These are phyloP conservation scores for Infundibulicybe gibba DNA, from an alignment of 768 basidiomycete genomes.

Conservation along the genomic window DNA sequence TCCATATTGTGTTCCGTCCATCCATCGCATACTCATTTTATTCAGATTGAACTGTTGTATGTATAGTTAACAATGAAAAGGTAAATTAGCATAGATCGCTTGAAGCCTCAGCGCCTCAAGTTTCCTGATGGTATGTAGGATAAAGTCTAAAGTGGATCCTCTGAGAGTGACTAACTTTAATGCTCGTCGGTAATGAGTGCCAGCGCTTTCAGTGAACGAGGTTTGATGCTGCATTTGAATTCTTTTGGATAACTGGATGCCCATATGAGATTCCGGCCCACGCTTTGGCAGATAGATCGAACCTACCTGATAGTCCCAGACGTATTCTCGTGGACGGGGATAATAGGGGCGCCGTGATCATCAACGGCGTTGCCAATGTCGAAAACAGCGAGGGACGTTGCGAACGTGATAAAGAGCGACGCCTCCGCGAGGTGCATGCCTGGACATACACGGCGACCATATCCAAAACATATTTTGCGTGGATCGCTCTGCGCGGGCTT, in stretches of 20 bases:
- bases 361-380: conserved; percentile 40
- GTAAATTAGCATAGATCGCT: too few relatives aligned
- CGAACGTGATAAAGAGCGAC: conserved; percentile 40
- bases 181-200: conserved; percentile 19
- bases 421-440: conserved; percentile 51
- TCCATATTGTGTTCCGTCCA: too few relatives aligned
- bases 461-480: conserved; percentile 40
- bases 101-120: too few relatives aligned
- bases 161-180: neutral
- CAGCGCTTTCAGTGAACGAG: conserved; percentile 25
- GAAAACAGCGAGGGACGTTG: conserved; percentile 44
- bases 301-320: conserved; percentile 43
- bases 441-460: conserved; percentile 42
- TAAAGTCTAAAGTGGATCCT: too few relatives aligned
- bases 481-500: conserved; percentile 35
- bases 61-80: too few relatives aligned
- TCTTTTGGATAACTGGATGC: conserved; percentile 25
- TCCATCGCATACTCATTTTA: too few relatives aligned
- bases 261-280: neutral
- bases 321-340: conserved; percentile 40
- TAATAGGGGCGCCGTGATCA: conserved; percentile 36
- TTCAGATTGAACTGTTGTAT: too few relatives aligned
- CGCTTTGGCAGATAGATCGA: neutral
- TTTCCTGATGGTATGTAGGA: too few relatives aligned
- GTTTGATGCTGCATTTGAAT: conserved; percentile 29